Evolutionary conservation across 2,329 filamentous ascomycete species (phyloP).

Genomic region (Elsinoe ampelina): DNA sequence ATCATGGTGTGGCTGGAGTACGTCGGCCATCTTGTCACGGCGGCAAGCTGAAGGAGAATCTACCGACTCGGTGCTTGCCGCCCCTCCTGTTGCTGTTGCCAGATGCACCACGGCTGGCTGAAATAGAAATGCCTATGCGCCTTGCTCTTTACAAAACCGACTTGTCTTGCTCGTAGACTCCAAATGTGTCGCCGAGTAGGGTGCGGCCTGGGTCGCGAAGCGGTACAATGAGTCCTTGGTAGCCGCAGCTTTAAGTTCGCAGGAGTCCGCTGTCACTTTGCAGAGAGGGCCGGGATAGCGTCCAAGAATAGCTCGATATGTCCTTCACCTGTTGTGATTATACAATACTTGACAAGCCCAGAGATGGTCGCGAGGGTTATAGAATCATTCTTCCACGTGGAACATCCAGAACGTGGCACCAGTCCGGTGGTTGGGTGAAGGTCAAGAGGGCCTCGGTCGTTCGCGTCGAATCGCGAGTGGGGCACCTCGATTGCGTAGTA

Average conservation of each 20-base stretch:
- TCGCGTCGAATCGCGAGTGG: neutral
- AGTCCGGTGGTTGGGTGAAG: neutral
- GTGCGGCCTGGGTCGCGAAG: neutral
- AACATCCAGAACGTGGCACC: neutral
- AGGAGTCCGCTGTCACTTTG: neutral
- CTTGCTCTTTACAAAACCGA: neutral
- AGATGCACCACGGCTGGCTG: slow-evolving; percentile 11
- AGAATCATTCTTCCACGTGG: too few species aligned
- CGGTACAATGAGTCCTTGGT: neutral
- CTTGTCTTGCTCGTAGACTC: neutral
- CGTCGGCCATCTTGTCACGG: slow-evolving; percentile 12
- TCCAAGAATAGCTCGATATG: neutral
- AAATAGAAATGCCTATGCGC: neutral
- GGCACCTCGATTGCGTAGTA: neutral
- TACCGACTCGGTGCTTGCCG: slow-evolving; percentile 12
- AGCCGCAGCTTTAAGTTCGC: neutral
- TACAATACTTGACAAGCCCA: too few species aligned
- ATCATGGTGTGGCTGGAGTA: slow-evolving; percentile 6
- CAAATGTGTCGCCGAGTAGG: too few species aligned
- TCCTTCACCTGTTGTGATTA: too few species aligned
- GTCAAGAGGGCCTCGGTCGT: neutral
- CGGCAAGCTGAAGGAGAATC: slow-evolving; percentile 11
- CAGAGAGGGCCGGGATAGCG: neutral
- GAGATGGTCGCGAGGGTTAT: too few species aligned
- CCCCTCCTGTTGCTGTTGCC: slow-evolving; percentile 7